Base-by-base conservation (phyloP, 2,329 filamentous ascomycete species). In the Myotisia sp. region DNA sequence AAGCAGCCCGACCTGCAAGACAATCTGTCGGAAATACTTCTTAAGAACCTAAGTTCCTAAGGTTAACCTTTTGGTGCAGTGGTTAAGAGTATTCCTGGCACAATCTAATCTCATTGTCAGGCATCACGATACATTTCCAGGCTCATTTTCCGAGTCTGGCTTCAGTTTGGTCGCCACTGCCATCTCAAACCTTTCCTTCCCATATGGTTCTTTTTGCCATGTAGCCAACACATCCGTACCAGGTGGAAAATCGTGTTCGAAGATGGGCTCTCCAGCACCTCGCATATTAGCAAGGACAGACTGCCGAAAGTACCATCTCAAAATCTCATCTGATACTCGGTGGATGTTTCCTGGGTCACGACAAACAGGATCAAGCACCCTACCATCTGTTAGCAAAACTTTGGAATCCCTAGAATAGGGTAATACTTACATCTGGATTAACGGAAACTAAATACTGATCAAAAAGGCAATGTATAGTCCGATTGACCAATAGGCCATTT, bases 231-330 rank as follows among this genome's bases (percentile, higher is more conserved):
- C 45, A 38, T 48, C 44, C 17, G 39, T 32, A 13, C 44, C 45
- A 23, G 45, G 34, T 3, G 46, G 43, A 29, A 48, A 46, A 24
- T 49, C 46, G 23, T 32, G 26, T 17, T 48, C 44, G 26, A 49
- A 45, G 12, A 42, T 24, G 9, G 44, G 46, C 33, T 46, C 44
- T 19, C 44, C 47, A 22, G 37, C 43, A 24, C 44, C 43, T 27
- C 41, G 44, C 42, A 49, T 45, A 35, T 48, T 49, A 3, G 43
- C 41, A 10, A 48, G 40, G 16, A 48, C 41, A 17, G 46, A 24
- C 28, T 47, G 40, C 26, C 44, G 23, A 29, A 46, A 48, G 26
- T 47, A 42, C 46, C 44, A 49, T 17, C 40, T 26, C 10, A 48
- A 36, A 6, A 49, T 38, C 29, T 41, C 39, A 37, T 44, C 40